Evolutionary conservation across 441 rosid species (phyloP).

Genomic region (Bruguiera hainesii): DNA sequence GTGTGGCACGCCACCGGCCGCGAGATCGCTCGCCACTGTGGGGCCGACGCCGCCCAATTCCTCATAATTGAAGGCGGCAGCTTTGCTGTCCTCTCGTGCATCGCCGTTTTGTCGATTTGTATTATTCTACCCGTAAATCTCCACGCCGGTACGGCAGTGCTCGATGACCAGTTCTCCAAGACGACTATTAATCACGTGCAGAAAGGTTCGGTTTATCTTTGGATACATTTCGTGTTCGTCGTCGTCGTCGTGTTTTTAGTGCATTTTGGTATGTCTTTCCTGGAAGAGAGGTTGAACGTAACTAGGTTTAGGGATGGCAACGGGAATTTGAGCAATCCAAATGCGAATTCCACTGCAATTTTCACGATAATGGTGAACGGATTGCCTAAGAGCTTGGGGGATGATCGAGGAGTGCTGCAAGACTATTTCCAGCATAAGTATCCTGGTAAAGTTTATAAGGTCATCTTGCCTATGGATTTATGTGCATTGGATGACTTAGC

Average conservation of each 20-base stretch:
- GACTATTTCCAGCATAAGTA: constrained; percentile 72
- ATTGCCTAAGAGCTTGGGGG: constrained; percentile 74
- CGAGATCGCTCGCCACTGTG: constrained; percentile 88
- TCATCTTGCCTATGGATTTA: constrained; percentile 88
- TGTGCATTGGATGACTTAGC: constrained; percentile 92
- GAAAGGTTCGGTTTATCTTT: constrained; percentile 75
- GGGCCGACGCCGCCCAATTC: constrained; percentile 93
- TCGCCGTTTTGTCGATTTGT: constrained; percentile 51
- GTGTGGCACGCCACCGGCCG: constrained; percentile 87
- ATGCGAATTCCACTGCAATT: constrained; percentile 64
- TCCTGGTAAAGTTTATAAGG: constrained; percentile 80
- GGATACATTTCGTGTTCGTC: constrained; percentile 82
- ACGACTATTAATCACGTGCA: constrained; percentile 74
- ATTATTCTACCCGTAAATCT: constrained; percentile 73
- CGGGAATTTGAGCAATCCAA: constrained; percentile 72
- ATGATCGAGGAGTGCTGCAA: constrained; percentile 56
- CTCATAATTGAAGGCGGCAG: constrained; percentile 91
- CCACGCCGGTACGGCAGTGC: constrained; percentile 59
- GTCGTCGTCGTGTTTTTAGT: constrained; percentile 51
- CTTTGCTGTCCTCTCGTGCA: constrained; percentile 50
- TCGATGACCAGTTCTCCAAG: constrained; percentile 76
- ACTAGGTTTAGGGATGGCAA: constrained; percentile 95
- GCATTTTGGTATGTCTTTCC: constrained; percentile 66
- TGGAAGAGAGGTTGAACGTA: constrained; percentile 62
- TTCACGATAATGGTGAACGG: constrained; percentile 90